Evolutionary conservation across 768 basidiomycete species (phyloP).

Genomic region (Tulasnella sp.): DNA sequence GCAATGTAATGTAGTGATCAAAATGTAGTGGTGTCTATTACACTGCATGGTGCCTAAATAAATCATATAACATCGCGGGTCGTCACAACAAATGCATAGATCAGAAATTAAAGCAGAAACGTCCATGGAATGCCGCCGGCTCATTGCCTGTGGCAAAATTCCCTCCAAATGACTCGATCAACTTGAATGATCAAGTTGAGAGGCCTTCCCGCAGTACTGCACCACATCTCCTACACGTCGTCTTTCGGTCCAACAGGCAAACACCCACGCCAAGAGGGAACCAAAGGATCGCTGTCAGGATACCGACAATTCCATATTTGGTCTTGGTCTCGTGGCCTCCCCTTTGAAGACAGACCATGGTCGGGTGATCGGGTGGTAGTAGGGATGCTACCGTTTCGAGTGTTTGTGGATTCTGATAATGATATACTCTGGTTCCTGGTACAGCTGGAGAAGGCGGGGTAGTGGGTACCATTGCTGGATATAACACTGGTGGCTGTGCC

Average conservation of each 20-base stretch:
- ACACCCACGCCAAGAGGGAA: constrained; percentile 72
- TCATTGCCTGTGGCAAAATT: no score
- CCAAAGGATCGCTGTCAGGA: constrained; percentile 75
- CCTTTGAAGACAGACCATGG: constrained; percentile 73
- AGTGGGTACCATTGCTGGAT: no score
- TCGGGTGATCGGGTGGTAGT: constrained; percentile 63
- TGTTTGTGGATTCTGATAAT: constrained; percentile 53
- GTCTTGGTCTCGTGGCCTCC: constrained; percentile 53
- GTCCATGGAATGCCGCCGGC: no score
- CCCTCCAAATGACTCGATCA: no score
- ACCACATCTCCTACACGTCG: constrained; percentile 44
- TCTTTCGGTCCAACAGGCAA: constrained; percentile 60
- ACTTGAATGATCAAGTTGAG: no score
- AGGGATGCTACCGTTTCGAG: constrained; percentile 46
- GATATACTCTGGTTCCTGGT: constrained; percentile 41
- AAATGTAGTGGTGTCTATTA: no score
- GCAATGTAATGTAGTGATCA: no score
- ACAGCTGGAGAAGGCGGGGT: neutral
- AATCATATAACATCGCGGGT: no score
- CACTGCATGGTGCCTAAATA: no score
- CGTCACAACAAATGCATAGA: no score
- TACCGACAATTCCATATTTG: constrained; percentile 56
- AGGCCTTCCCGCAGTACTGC: neutral
- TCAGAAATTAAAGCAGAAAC: no score
- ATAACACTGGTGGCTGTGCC: no score